Evolutionary conservation across 768 basidiomycete species (phyloP).

Genomic region (Termitomyces sp.): DNA sequence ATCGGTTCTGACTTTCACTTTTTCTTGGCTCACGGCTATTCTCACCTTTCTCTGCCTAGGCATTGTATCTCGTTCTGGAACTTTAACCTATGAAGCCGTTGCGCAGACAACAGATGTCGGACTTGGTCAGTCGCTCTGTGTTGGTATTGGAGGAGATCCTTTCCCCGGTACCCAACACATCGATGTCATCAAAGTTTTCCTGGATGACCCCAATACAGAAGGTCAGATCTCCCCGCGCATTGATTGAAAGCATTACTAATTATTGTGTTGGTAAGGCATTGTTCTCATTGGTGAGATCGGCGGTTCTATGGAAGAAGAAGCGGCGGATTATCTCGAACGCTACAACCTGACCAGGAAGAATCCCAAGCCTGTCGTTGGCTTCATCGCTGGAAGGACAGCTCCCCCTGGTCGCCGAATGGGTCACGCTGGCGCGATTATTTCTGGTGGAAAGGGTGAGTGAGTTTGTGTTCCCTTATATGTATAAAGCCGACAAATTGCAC

Average conservation of each 20-base stretch:
- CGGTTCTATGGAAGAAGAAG: constrained; percentile 99
- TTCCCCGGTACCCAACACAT: constrained; percentile 95
- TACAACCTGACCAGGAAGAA: constrained; percentile 84
- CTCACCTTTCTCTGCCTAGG: constrained; percentile 35
- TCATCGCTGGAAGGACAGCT: constrained; percentile 97
- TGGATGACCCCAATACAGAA: constrained; percentile 90
- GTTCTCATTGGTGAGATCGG: constrained; percentile 99
- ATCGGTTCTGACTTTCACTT: constrained; percentile 51
- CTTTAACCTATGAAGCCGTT: constrained; percentile 97
- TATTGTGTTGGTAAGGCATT: constrained; percentile 50
- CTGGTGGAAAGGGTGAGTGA: constrained; percentile 85
- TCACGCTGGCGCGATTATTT: constrained; percentile 96
- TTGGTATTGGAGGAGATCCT: constrained; percentile 97
- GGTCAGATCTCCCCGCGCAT: constrained; percentile 36
- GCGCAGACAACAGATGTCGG: constrained; percentile 95
- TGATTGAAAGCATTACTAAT: background rate
- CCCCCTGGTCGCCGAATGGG: constrained; percentile 98
- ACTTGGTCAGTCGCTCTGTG: constrained; percentile 92
- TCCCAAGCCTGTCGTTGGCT: constrained; percentile 95
- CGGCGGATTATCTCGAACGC: constrained; percentile 90
- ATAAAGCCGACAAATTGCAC: background rate
- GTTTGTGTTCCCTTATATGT: background rate
- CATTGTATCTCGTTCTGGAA: constrained; percentile 93
- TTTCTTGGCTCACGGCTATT: background rate
- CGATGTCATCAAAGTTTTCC: constrained; percentile 94